These are phyloP conservation scores for Dendrothele bispora DNA, from an alignment of 768 basidiomycete species.

Conservation along the genomic window DNA sequence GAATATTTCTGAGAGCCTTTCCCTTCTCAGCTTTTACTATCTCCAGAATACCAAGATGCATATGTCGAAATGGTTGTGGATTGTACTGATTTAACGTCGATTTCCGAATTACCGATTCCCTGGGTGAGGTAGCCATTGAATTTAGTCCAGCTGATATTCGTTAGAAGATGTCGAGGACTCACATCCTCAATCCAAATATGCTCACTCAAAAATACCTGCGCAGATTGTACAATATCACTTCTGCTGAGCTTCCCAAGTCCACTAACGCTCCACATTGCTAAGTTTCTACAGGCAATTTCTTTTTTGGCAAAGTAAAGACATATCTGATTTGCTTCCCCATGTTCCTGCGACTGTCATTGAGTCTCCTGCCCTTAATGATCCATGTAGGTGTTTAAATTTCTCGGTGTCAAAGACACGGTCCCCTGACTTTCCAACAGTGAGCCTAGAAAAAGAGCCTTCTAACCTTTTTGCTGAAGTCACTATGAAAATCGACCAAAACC, in stretches of 20 bases:
- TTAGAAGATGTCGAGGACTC: slow-evolving; percentile 54
- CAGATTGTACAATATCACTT: slow-evolving; percentile 71
- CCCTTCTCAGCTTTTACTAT: slow-evolving; percentile 46
- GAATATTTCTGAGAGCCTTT: background rate
- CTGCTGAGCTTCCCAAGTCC: slow-evolving; percentile 37
- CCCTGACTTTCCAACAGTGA: slow-evolving; percentile 36
- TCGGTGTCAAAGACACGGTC: background rate
- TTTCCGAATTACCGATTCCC: slow-evolving; percentile 77
- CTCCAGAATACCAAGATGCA: slow-evolving; percentile 45
- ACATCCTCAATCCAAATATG: slow-evolving; percentile 74
- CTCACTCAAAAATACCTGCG: slow-evolving; percentile 73
- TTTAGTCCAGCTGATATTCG: slow-evolving; percentile 72
- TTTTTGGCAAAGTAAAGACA: slow-evolving; percentile 54
- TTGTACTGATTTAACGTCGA: slow-evolving; percentile 73
- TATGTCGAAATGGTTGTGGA: slow-evolving; percentile 77
- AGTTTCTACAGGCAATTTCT: slow-evolving; percentile 43
- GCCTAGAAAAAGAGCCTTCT: slow-evolving; percentile 58
- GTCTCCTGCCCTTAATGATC: slow-evolving; percentile 41
- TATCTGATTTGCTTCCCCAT: slow-evolving; percentile 57
- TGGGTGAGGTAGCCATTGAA: slow-evolving; percentile 79
- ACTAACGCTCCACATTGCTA: background rate
- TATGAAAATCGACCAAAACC: slow-evolving; percentile 67
- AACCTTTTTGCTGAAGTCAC: slow-evolving; percentile 61
- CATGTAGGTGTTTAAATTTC: slow-evolving; percentile 47
- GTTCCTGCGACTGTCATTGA: slow-evolving; percentile 49